Conservation (phyloP, 2,329 filamentous ascomycete genomes). For the Emmonsiellopsis sp. region DNA sequence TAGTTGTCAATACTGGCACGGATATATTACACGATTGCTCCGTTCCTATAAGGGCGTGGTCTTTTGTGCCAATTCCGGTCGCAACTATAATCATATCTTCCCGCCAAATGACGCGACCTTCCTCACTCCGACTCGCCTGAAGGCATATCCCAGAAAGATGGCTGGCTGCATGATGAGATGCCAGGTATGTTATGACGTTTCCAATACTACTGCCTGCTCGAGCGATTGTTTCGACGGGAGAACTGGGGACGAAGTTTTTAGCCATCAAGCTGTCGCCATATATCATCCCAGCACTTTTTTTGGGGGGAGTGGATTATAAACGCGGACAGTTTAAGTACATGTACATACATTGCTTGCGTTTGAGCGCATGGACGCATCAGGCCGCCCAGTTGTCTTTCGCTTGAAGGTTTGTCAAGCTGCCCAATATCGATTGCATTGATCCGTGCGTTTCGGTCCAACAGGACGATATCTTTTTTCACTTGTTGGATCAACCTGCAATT, state of each 20-base stretch:
- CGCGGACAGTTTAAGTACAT: neutral
- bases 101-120: slow-evolving; percentile 26
- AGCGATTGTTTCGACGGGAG: too few relatives aligned
- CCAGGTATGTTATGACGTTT: slow-evolving; percentile 40
- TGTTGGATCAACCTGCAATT: slow-evolving; percentile 40
- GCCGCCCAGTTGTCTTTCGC: neutral
- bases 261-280: too few relatives aligned
- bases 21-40: slow-evolving; percentile 6
- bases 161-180: slow-evolving; percentile 42
- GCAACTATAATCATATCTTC: neutral
- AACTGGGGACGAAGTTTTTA: too few relatives aligned
- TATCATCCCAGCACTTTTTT: too few relatives aligned
- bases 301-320: too few relatives aligned
- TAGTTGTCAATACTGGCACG: slow-evolving; percentile 4
- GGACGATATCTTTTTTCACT: slow-evolving; percentile 47
- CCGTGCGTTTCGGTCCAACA: slow-evolving; percentile 40
- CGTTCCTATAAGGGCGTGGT: too few relatives aligned
- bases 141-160: slow-evolving; percentile 47
- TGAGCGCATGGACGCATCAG: neutral
- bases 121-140: slow-evolving; percentile 42
- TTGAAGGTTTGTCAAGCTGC: neutral
- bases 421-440: slow-evolving; percentile 41
- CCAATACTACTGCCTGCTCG: too few relatives aligned
- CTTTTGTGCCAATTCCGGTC: too few relatives aligned
- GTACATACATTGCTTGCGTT: neutral